Conservation (phyloP, 1,284 basidiomycete species). For the Trichosporon ovoides region DNA sequence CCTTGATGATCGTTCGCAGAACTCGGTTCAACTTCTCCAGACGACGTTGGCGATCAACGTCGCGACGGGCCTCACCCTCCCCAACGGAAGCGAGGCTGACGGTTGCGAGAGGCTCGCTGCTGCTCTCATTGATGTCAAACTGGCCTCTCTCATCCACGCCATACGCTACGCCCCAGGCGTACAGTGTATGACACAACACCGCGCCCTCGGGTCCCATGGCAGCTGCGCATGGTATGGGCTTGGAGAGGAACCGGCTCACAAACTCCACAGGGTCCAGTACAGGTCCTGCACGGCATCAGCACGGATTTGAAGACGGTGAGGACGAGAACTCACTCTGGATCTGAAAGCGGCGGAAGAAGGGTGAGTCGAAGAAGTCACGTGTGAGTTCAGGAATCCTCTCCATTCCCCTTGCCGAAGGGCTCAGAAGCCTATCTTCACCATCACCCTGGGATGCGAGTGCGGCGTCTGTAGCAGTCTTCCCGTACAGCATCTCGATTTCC, state of each 20-base stretch:
- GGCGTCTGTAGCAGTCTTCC: constrained; percentile 32
- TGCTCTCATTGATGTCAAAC: constrained; percentile 34
- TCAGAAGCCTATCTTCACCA: constrained; percentile 14
- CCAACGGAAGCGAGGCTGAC: constrained; percentile 21
- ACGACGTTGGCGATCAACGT: constrained; percentile 47
- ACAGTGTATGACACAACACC: constrained; percentile 55
- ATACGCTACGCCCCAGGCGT: constrained; percentile 80
- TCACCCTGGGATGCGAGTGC: constrained; percentile 29
- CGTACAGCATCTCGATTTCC: constrained; percentile 58
- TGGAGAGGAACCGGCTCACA: constrained; percentile 55
- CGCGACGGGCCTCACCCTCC: constrained; percentile 40
- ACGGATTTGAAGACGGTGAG: not conserved
- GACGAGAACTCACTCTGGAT: constrained; percentile 61
- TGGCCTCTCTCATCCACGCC: constrained; percentile 72
- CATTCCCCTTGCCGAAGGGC: constrained; percentile 15
- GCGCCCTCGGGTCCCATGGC: constrained; percentile 54
- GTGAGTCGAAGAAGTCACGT: constrained; percentile 69
- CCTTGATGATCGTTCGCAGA: constrained; percentile 65
- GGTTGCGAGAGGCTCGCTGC: constrained; percentile 17
- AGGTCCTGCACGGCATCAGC: constrained; percentile 37
- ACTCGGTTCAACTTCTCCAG: constrained; percentile 55
- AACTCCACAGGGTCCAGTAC: constrained; percentile 62
- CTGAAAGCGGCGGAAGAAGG: constrained; percentile 73
- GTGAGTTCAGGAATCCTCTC: constrained; percentile 56
- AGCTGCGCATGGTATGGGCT: constrained; percentile 53